A percentile compares a stretch with the other conserved stretches of the same genome.
phyloP scores from a whole-genome alignment of 2,329 filamentous ascomycete species.

The Ciborinia camelliae region DNA sequence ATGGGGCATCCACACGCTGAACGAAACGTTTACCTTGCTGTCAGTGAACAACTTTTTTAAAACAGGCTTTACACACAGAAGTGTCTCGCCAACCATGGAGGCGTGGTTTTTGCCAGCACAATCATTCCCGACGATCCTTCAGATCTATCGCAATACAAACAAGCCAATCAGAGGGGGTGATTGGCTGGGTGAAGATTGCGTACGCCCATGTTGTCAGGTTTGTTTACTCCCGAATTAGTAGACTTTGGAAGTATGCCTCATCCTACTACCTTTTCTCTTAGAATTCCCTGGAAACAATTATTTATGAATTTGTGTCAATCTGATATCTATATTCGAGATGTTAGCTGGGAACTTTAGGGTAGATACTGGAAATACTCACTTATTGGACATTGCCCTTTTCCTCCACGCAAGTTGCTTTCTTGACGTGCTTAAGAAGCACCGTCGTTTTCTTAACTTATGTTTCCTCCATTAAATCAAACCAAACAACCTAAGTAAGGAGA shows the following conservation, averaged over 20 bases:
- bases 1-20: background rate
- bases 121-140: background rate
- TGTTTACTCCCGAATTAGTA: background rate
- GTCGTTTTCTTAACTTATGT: slow-evolving; percentile 6
- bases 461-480: background rate
- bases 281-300: background rate
- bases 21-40: no score
- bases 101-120: background rate
- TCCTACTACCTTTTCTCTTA: background rate
- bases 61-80: background rate
- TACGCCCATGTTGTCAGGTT: background rate
- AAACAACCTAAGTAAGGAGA: slow-evolving; percentile 33
- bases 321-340: background rate
- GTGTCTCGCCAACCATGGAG: background rate
- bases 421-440: slow-evolving; percentile 26
- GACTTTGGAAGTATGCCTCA: background rate
- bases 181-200: no score
- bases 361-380: slow-evolving; percentile 21
- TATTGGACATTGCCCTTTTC: slow-evolving; percentile 33
- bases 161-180: background rate
- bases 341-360: background rate
- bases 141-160: background rate
- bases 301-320: background rate
- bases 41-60: background rate
- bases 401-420: slow-evolving; percentile 31